These are phyloP conservation scores for Metschnikowia matae DNA, from an alignment of 805 yeast species.

Conservation along the genomic window DNA sequence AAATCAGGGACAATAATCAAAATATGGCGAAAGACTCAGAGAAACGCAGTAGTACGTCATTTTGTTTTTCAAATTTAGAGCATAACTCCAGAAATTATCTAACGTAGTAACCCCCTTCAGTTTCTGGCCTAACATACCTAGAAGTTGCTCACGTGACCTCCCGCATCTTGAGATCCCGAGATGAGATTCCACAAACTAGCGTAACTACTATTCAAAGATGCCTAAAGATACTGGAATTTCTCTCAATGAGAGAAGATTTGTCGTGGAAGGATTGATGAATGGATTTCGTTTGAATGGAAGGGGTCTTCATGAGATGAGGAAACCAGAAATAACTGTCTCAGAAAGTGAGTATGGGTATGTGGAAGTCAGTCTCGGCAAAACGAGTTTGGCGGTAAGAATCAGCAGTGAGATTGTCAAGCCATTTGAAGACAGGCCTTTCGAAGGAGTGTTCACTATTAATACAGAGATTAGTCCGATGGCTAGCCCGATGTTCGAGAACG, in stretches of 20 bases:
- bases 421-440: slow-evolving; percentile 87
- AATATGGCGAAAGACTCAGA: too few species aligned
- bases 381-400: slow-evolving; percentile 64
- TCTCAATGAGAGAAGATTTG: slow-evolving; percentile 57
- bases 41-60: not conserved
- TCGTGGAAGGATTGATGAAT: slow-evolving; percentile 58
- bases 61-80: not conserved
- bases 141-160: not conserved
- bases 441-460: slow-evolving; percentile 78
- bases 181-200: not conserved
- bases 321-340: slow-evolving; percentile 58
- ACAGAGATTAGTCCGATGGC: slow-evolving; percentile 92
- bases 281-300: slow-evolving; percentile 71
- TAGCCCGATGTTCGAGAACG: slow-evolving; percentile 74
- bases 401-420: slow-evolving; percentile 77
- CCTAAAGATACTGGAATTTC: slow-evolving; percentile 60
- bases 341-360: slow-evolving; percentile 73
- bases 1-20: not conserved
- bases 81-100: not conserved
- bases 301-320: slow-evolving; percentile 56
- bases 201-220: slow-evolving; percentile 34
- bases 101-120: not conserved
- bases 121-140: not conserved
- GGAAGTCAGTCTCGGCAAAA: slow-evolving; percentile 71
- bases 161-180: slow-evolving; percentile 1